These are phyloP conservation scores for Thermothielavioides terrestris DNA, from an alignment of 495 filamentous ascomycete genomes.

Conservation along the genomic window DNA sequence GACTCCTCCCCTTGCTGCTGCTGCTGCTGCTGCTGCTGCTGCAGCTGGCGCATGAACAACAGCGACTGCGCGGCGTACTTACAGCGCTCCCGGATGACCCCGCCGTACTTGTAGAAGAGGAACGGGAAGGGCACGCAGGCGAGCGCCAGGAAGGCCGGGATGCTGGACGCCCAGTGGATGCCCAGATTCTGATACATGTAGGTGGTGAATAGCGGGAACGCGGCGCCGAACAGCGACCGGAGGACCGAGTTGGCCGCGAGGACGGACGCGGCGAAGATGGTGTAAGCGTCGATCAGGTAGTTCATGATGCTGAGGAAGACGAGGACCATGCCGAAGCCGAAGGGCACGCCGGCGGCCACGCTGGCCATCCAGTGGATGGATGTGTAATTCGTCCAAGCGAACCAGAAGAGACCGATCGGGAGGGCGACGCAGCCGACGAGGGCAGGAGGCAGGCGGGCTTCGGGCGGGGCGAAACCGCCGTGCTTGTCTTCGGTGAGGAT, in stretches of 20 bases:
- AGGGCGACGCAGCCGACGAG: conserved; percentile 48
- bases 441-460: conserved; percentile 70
- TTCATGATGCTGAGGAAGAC: conserved; percentile 70
- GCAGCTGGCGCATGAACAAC: neutral
- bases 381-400: conserved; percentile 49
- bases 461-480: conserved; percentile 53
- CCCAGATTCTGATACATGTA: conserved; percentile 67
- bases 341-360: conserved; percentile 34
- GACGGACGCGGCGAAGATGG: conserved; percentile 70
- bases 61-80: too few relatives aligned
- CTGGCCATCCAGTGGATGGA: conserved; percentile 44
- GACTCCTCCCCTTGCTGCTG: neutral
- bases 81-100: too few relatives aligned
- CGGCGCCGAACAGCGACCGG: conserved; percentile 57
- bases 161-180: conserved; percentile 68
- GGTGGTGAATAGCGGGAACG: conserved; percentile 74
- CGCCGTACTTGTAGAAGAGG: too few relatives aligned
- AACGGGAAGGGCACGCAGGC: conserved; percentile 70
- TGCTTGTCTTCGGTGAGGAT: conserved; percentile 40
- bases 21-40: neutral
- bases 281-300: conserved; percentile 73
- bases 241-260: conserved; percentile 69
- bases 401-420: conserved; percentile 51
- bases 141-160: conserved; percentile 72
- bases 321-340: conserved; percentile 38